phyloP scores from a whole-genome alignment of 1,284 basidiomycete genomes.

The Pisolithus thermaeus region DNA sequence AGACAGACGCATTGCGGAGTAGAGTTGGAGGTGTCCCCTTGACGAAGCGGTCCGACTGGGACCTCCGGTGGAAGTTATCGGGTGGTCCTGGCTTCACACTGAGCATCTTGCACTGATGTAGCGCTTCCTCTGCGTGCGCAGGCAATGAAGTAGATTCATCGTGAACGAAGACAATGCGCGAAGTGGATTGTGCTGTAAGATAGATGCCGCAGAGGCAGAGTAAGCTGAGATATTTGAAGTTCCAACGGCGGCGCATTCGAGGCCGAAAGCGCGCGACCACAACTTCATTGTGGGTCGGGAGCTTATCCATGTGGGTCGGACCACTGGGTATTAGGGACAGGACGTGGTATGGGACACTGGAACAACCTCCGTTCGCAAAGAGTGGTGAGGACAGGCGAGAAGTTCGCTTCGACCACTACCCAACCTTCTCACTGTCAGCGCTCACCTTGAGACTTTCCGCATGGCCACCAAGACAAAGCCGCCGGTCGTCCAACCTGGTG shows the following conservation, averaged over 20 bases:
- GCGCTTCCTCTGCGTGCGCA: too few relatives aligned
- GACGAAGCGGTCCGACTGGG: constrained; percentile 55
- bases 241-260: constrained; percentile 2
- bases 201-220: too few relatives aligned
- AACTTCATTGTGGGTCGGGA: constrained; percentile 15
- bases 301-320: constrained; percentile 23
- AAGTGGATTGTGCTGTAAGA: too few relatives aligned
- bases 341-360: too few relatives aligned
- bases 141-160: too few relatives aligned
- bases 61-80: constrained; percentile 36
- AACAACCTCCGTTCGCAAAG: too few relatives aligned
- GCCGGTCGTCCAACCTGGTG: constrained; percentile 63
- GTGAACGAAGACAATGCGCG: too few relatives aligned
- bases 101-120: constrained; percentile 12
- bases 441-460: constrained; percentile 25
- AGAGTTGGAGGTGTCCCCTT: constrained; percentile 47
- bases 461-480: constrained; percentile 32
- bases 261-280: constrained; percentile 7
- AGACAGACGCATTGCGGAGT: constrained; percentile 64
- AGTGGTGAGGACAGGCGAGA: too few relatives aligned
- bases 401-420: too few relatives aligned
- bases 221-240: too few relatives aligned
- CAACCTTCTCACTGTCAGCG: too few relatives aligned
- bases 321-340: neutral
- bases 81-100: constrained; percentile 25